Base-by-base conservation (phyloP, 495 filamentous ascomycete genomes). In the Haplographium delicatum region DNA sequence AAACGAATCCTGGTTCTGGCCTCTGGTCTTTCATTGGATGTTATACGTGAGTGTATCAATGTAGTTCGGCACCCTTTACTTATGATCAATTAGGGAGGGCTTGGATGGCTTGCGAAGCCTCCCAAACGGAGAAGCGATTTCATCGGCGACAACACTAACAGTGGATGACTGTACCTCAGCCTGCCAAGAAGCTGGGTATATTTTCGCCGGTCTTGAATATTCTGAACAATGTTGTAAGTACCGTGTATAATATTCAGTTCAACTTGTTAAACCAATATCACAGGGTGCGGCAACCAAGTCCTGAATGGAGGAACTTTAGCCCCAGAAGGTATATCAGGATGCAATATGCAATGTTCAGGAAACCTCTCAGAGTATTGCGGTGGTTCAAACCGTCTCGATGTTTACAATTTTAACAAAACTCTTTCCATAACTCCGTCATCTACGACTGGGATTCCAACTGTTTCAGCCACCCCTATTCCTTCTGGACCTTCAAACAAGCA, bases 291-390 rank as follows among this genome's bases (percentile, higher is more conserved):
- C 4, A 61, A 57, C 31, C 16, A 45, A 13, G 51, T 61, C 23
- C 30, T 42, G 20, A 54, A 52, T 6, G 58, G 53, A 4, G 74
- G 67, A 66, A 56, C 49, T 19, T 53, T 65, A 18, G 68, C 71
- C 9, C 54, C 52, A 6, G 34, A 41, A 7, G 42, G 42, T 10
- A 23, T 53, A 3, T 28, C 38, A 11, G 40, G 30, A 11, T 55
- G 53, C 31, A 45, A 28, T 18, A 40, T 44, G 0, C 39, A 18
- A 2, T 55, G 46, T n/a, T 31, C 28, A 9, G 53, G 53, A 1
- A 55, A 97, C 65, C 19, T 80, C 2, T 60, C 41, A 30, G 53
- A 72, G 54, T 66, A 65, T 42, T 76, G 72, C 47, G 76, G 77
- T 44, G 40, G 53, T 7, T 4, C 27, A 1, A 28, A 28, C n/a